Base-by-base conservation (phyloP, 2,329 filamentous ascomycete species). In the Calonectria naviculata region DNA sequence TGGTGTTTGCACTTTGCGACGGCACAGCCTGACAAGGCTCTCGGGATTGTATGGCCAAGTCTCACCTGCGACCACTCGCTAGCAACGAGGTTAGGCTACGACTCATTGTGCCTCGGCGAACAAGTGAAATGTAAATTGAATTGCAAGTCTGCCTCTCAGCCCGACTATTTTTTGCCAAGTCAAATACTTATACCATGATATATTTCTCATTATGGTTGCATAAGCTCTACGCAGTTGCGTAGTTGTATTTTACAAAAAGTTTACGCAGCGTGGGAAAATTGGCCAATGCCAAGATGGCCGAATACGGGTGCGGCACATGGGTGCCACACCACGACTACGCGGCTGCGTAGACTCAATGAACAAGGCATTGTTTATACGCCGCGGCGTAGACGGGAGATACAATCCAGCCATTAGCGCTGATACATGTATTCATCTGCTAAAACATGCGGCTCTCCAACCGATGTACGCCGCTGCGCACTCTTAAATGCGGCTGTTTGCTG, bases 91-190 rank as follows among this genome's bases (percentile, higher is more conserved):
- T 26, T 36, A 58, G 31, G 21, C 52, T 38, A 24, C 34, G 52
- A 24, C 52, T 58, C 52, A 58, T 58, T 58, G 38, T 58, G 52
- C 52, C 52, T 58, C 24, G 52, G 52, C 52, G 31, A 58, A 38
- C 21, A 58, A 26, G 12, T 17, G 21, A 58, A 58, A 26, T 58
- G 21, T 38, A 58, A 38, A 58, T 26, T 38, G 7, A 28, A 28
- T 38, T 38, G n/a, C 12, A 26, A 41, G 7, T 58, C 31, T 58
- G 52, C 52, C 31, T 58, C 21, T 28, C 31, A 38, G 52, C 52
- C 12, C 21, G 29, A 10, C 31, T 38, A 26, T 58, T 26, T 58
- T 58, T 38, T 13, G 31, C n/a, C 3, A 12, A 24, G 12, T 21
- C 13, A 12, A 38, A 19, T 36, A 38, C 52, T 58, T 58, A 58